These are phyloP conservation scores for Phytophthora rubi DNA, from an alignment of 352 stramenopile genomes.

Conservation along the genomic window DNA sequence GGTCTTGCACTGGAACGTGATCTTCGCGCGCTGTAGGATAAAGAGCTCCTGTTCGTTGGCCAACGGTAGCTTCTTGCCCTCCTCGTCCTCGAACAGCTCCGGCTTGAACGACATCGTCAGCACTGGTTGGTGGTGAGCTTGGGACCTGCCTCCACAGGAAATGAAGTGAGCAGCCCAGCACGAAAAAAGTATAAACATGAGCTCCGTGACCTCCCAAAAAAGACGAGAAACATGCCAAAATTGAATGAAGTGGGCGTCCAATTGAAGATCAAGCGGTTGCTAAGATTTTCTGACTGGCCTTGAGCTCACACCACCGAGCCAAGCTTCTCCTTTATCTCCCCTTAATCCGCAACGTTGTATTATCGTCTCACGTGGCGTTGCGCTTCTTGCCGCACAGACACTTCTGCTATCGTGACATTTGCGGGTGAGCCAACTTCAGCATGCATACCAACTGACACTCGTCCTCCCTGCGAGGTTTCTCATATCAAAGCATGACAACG, in stretches of 20 bases:
- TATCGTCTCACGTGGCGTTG: constrained; percentile 7
- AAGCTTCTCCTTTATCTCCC: constrained; percentile 1
- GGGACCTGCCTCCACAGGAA: constrained; percentile 1
- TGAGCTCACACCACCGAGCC: neutral
- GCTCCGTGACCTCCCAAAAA: constrained; percentile 20
- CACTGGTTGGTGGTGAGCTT: neutral
- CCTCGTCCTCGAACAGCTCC: constrained; percentile 73
- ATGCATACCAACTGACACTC: neutral
- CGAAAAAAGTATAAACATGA: constrained; percentile 12
- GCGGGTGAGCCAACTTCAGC: constrained; percentile 1
- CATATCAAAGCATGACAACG: neutral
- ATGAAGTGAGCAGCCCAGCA: constrained; percentile 16
- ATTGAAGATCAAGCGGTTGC: constrained; percentile 23
- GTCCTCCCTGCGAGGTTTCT: neutral
- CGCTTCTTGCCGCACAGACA: neutral
- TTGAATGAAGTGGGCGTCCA: constrained; percentile 10
- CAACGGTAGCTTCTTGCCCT: constrained; percentile 73
- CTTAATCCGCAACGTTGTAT: constrained; percentile 4
- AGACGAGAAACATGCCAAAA: constrained; percentile 35
- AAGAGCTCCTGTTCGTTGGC: constrained; percentile 85
- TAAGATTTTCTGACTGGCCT: constrained; percentile 2
- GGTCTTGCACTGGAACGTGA: constrained; percentile 77
- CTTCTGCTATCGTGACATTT: neutral
- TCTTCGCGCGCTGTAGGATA: constrained; percentile 80
- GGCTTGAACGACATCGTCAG: constrained; percentile 72